Evolutionary conservation across 345 rosid species (phyloP).

Genomic region (Populus tremula): DNA sequence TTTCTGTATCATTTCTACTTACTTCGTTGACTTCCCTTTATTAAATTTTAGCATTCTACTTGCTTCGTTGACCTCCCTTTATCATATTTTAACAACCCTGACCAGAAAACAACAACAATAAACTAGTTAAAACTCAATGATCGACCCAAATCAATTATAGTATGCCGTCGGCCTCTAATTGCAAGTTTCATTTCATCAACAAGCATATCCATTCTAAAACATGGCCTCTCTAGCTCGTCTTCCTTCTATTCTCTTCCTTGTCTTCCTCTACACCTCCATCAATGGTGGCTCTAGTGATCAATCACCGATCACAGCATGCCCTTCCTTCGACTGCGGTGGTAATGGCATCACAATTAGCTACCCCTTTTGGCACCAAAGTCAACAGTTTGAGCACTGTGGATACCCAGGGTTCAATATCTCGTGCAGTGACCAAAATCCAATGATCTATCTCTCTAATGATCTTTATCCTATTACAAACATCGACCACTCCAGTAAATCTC

Average conservation of each 20-base stretch:
- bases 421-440: constrained; percentile 18
- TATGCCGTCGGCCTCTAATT: neutral
- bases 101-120: too few relatives aligned
- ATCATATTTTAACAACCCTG: neutral
- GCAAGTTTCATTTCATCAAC: neutral
- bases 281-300: constrained; percentile 1
- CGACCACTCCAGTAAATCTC: constrained; percentile 23
- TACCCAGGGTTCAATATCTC: constrained; percentile 32
- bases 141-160: too few relatives aligned
- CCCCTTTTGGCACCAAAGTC: constrained; percentile 30
- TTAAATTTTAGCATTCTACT: constrained; percentile 5
- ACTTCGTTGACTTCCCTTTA: constrained; percentile 24
- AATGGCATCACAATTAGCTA: constrained; percentile 19
- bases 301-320: constrained; percentile 3
- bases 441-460: constrained; percentile 10
- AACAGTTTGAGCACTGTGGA: constrained; percentile 24
- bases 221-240: constrained; percentile 9
- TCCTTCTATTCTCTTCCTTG: neutral
- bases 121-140: too few relatives aligned
- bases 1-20: constrained; percentile 12
- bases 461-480: constrained; percentile 9
- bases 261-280: constrained; percentile 3
- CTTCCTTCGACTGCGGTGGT: constrained; percentile 22
- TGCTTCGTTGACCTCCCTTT: constrained; percentile 24
- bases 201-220: neutral